Base-by-base conservation (phyloP, 1,284 basidiomycete species). In the Microbotryomycetes sp. region DNA sequence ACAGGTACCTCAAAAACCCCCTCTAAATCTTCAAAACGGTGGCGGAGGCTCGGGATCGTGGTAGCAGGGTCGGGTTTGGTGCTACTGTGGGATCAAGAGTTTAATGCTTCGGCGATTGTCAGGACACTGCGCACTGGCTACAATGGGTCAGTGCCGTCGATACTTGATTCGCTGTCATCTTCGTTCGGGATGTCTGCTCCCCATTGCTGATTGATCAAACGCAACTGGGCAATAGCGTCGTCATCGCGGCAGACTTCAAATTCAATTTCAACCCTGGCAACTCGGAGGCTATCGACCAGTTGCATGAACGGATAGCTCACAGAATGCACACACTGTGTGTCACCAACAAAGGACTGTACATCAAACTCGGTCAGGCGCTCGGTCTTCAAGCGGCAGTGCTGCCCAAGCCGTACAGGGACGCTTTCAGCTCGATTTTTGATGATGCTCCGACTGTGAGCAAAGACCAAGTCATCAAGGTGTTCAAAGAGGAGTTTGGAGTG, bases 351-450 rank as follows among this genome's bases (percentile, higher is more conserved):
- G 91, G 91, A 2, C 78, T 93, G 9, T 93, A 92, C 75, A 88
- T 93, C 72, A 94, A 94, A 75, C 86, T 92, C 36, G 90, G 29
- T 31, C 28, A 23, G 25, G 23, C 32, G 16, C 83, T 90, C 50
- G 89, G 86, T 7, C 84, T 88, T 15, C 92, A 92, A 76, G 85
- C 89, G 1, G 86, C 86, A 0, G 74, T 93, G 1, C 81, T 94
- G 4, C 91, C 91, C 0, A 82, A 81, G 61, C 69, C 69, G 2
- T 87, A 92, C 76, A 85, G 90, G 69, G 80, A 82, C 66, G 88
- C 88, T 60, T 92, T 94, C 69, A 80, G 83, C 0, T 83, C 81
- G 60, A 81, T 93, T 2, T 92, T 92, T 69, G 91, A 93, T 69
- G 84, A 87, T 54, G 89, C 91, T 0, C 89, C 90, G 0, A 86